phyloP scores from a whole-genome alignment of 2,329 filamentous ascomycete genomes.

The Epichloe coenophiala region DNA sequence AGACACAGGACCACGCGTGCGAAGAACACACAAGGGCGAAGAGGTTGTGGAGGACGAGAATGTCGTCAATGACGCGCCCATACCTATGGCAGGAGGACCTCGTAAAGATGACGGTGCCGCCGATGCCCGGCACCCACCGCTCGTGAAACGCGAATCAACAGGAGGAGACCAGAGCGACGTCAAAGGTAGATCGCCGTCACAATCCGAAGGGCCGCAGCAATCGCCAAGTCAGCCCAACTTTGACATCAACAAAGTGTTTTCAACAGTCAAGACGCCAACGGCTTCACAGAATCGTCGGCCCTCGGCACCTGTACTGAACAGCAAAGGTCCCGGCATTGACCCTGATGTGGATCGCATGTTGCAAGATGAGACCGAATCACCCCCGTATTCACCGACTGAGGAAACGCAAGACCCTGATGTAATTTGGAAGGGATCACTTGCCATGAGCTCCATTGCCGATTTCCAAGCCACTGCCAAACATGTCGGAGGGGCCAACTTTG shows the following conservation, averaged over 20 bases:
- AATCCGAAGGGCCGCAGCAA: conserved; percentile 31
- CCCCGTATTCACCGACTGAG: conserved; percentile 72
- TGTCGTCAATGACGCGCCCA: conserved; percentile 23
- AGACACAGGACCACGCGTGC: conserved; percentile 57
- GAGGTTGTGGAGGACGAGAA: conserved; percentile 72
- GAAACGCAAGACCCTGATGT: conserved; percentile 52
- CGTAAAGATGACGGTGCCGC: conserved; percentile 4
- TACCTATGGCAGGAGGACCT: conserved; percentile 13
- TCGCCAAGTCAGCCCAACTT: conserved; percentile 50
- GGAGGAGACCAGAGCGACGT: conserved; percentile 15
- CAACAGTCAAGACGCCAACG: conserved; percentile 64
- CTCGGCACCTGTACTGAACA: conserved; percentile 31
- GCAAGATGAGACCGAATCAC: conserved; percentile 66
- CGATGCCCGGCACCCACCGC: conserved; percentile 8
- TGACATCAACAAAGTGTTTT: conserved; percentile 77
- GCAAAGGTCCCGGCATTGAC: conserved; percentile 55
- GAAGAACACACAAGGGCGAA: conserved; percentile 89
- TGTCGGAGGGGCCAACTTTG: conserved; percentile 70
- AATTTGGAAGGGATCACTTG: conserved; percentile 64
- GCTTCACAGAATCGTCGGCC: conserved; percentile 31
- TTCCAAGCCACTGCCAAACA: conserved; percentile 69
- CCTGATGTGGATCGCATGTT: conserved; percentile 83
- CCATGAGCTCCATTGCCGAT: conserved; percentile 65
- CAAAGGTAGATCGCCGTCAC: conserved; percentile 23
- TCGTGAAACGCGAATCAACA: conserved; percentile 23